These are phyloP conservation scores for Lactifluus pinguis DNA, from an alignment of 768 basidiomycete species.

Conservation along the genomic window DNA sequence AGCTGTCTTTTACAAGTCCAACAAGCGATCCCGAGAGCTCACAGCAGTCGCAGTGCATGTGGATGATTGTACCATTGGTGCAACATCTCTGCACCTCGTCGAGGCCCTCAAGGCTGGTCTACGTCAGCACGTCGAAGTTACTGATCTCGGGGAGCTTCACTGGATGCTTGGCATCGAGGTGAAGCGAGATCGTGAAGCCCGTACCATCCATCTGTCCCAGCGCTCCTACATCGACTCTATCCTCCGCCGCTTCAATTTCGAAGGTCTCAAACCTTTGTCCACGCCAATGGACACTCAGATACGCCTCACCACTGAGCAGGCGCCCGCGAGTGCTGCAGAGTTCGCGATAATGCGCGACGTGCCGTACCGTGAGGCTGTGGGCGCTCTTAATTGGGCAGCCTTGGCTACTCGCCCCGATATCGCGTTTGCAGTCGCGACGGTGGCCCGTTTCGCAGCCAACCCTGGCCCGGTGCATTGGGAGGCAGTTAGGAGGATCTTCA, in stretches of 20 bases:
- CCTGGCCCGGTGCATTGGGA: not conserved
- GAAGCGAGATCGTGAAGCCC: slow-evolving; percentile 14
- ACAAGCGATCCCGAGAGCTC: not conserved
- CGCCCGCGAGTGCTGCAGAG: not conserved
- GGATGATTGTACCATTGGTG: slow-evolving; percentile 18
- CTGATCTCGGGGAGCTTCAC: slow-evolving; percentile 5
- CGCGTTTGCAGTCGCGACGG: not conserved
- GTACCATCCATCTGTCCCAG: not conserved
- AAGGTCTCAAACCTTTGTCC: not conserved
- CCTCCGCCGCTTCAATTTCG: not conserved
- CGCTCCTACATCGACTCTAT: slow-evolving; percentile 17
- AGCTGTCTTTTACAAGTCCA: not conserved
- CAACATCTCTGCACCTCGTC: not conserved
- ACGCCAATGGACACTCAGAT: not conserved
- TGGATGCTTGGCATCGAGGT: slow-evolving; percentile 29
- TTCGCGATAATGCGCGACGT: not conserved
- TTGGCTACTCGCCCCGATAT: not conserved
- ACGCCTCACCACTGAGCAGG: not conserved
- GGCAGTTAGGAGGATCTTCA: not conserved
- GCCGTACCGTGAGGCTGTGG: not conserved
- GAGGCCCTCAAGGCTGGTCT: not conserved
- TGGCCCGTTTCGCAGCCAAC: not conserved
- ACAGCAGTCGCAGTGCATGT: slow-evolving; percentile 7
- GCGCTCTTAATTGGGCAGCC: not conserved
- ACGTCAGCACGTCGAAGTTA: not conserved